A percentile compares a stretch with the other conserved stretches of the same genome.
Conservation (phyloP, 257 asterid genomes). For the Nicotiana knightiana region DNA sequence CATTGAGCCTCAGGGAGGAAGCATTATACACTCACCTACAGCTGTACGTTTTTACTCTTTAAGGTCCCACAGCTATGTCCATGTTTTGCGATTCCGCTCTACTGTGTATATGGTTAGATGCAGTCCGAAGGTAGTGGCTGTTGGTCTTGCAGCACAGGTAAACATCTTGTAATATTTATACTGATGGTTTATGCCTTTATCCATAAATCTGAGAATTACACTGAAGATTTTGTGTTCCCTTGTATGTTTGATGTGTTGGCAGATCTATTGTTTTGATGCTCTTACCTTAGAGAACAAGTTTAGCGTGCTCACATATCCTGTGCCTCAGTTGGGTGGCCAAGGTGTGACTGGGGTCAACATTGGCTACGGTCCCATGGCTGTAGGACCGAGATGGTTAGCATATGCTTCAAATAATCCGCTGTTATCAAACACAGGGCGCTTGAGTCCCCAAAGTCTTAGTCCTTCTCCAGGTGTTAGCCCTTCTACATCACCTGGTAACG, state of each 20-base stretch:
- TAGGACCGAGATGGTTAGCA: slow-evolving; percentile 49
- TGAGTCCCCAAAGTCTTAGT: slow-evolving; percentile 48
- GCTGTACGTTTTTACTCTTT: slow-evolving; percentile 45
- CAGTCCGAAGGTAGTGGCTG: slow-evolving; percentile 46
- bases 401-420: slow-evolving; percentile 43
- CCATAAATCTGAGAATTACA: neutral
- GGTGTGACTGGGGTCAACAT: slow-evolving; percentile 34
- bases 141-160: slow-evolving; percentile 48
- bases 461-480: slow-evolving; percentile 58
- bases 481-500: slow-evolving; percentile 48
- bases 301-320: slow-evolving; percentile 42
- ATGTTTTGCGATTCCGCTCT: slow-evolving; percentile 44
- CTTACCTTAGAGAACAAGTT: slow-evolving; percentile 44
- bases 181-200: neutral
- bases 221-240: neutral
- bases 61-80: slow-evolving; percentile 45
- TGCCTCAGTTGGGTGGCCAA: slow-evolving; percentile 40
- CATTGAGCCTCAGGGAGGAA: slow-evolving; percentile 30
- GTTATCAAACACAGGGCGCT: slow-evolving; percentile 34
- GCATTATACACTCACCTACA: slow-evolving; percentile 28
- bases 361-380: slow-evolving; percentile 49
- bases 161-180: slow-evolving; percentile 4
- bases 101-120: slow-evolving; percentile 43
- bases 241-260: slow-evolving; percentile 24
- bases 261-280: slow-evolving; percentile 51